Conservation (phyloP, 73 alveolate species). For the Paramecium pentaurelia region DNA sequence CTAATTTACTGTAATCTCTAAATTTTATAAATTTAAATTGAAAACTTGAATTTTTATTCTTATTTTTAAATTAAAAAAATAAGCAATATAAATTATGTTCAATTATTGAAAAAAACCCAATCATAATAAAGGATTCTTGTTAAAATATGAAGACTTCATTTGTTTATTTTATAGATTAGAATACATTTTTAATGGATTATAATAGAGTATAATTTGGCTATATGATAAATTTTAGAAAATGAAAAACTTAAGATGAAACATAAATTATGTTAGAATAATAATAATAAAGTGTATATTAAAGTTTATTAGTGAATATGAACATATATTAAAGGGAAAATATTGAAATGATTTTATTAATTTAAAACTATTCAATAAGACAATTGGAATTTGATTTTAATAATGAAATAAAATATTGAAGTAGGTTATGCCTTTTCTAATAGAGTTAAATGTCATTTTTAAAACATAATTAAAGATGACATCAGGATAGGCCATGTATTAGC, state of each 20-base stretch:
- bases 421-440: slow-evolving; percentile 4
- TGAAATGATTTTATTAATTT: neutral
- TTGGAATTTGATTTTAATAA: neutral
- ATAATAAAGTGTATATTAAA: neutral
- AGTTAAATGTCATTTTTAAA: neutral
- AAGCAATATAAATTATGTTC: neutral
- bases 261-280: neutral
- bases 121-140: neutral
- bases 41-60: neutral
- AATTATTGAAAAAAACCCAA: neutral
- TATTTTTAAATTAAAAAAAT: neutral
- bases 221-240: neutral
- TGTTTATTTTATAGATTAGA: neutral
- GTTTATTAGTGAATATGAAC: no score
- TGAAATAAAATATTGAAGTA: slow-evolving; percentile 17
- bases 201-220: neutral
- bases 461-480: neutral
- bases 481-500: slow-evolving; percentile 21
- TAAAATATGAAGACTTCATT: neutral
- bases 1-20: neutral
- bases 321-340: neutral
- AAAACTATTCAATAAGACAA: neutral
- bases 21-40: neutral
- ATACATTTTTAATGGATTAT: neutral
- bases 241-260: neutral